Percentiles rank a stretch among this genome's conserved stretches.
Conservation (phyloP, 768 basidiomycete species). For the Boletus tylopilopsis region DNA sequence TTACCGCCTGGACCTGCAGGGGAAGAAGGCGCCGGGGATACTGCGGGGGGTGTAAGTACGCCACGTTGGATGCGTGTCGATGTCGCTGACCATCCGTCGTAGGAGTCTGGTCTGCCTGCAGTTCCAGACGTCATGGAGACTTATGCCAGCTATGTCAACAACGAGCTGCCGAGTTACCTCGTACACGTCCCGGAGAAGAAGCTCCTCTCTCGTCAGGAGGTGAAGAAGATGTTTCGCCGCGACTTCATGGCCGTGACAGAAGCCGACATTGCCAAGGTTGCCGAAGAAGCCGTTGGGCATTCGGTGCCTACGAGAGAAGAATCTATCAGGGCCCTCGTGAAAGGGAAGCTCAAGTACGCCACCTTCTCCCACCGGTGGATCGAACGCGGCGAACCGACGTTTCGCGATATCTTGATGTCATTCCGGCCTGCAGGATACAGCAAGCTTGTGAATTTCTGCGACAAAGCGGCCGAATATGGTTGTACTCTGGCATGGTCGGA, state of each 20-base stretch:
- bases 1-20: slow-evolving; percentile 16
- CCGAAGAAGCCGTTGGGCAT: slow-evolving; percentile 17
- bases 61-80: not conserved
- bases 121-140: slow-evolving; percentile 25
- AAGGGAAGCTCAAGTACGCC: slow-evolving; percentile 25
- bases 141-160: slow-evolving; percentile 25
- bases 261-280: slow-evolving; percentile 16
- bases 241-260: slow-evolving; percentile 25
- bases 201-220: slow-evolving; percentile 29
- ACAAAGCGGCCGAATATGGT: slow-evolving; percentile 25
- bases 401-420: slow-evolving; percentile 29
- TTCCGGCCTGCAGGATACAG: slow-evolving; percentile 25
- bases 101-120: slow-evolving; percentile 14
- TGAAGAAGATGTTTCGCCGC: slow-evolving; percentile 29
- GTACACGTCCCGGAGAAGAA: slow-evolving; percentile 24
- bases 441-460: slow-evolving; percentile 25
- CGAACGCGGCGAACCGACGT: slow-evolving; percentile 28
- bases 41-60: slow-evolving; percentile 14
- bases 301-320: slow-evolving; percentile 28
- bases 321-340: slow-evolving; percentile 20
- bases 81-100: not conserved
- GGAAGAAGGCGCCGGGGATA: not conserved
- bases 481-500: slow-evolving; percentile 33
- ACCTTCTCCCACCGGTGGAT: slow-evolving; percentile 30
- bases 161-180: slow-evolving; percentile 29